phyloP scores from a whole-genome alignment of 73 alveolate genomes.

The Paraurostyla sp. region DNA sequence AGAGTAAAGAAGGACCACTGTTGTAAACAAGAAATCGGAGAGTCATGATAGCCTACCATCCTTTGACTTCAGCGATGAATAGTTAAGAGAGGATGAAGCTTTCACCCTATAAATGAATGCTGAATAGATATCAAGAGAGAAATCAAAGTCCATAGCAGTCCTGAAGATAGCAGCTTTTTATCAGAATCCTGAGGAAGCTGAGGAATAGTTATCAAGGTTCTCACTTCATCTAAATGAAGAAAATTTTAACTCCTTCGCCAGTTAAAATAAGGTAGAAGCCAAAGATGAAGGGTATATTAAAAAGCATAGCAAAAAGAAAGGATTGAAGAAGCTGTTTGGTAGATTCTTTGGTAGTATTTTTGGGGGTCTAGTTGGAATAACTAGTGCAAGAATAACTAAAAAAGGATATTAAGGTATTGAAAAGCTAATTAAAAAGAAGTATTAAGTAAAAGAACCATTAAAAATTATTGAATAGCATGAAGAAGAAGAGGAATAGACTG shows the following conservation, averaged over 20 bases:
- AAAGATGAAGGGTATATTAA: background rate
- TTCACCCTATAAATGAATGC: background rate
- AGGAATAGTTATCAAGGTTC: background rate
- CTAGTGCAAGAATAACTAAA: background rate
- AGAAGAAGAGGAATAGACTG: too few relatives aligned
- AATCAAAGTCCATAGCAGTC: background rate
- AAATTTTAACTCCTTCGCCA: background rate
- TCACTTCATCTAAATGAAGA: background rate
- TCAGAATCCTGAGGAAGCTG: background rate
- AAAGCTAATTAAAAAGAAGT: too few relatives aligned
- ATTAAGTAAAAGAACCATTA: too few relatives aligned
- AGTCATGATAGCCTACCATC: background rate
- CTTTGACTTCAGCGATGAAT: background rate
- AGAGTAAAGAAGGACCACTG: background rate
- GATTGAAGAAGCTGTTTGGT: background rate
- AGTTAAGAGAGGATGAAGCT: background rate
- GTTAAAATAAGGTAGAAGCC: background rate
- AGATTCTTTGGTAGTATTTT: background rate
- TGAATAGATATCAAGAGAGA: background rate
- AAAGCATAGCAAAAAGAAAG: background rate
- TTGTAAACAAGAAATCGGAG: background rate
- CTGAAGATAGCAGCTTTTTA: background rate
- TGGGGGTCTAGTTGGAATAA: background rate
- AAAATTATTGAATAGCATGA: too few relatives aligned
- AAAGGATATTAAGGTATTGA: background rate